These are phyloP conservation scores for Suhomyces atakaporum DNA, from an alignment of 1,139 yeast genomes.

Conservation along the genomic window DNA sequence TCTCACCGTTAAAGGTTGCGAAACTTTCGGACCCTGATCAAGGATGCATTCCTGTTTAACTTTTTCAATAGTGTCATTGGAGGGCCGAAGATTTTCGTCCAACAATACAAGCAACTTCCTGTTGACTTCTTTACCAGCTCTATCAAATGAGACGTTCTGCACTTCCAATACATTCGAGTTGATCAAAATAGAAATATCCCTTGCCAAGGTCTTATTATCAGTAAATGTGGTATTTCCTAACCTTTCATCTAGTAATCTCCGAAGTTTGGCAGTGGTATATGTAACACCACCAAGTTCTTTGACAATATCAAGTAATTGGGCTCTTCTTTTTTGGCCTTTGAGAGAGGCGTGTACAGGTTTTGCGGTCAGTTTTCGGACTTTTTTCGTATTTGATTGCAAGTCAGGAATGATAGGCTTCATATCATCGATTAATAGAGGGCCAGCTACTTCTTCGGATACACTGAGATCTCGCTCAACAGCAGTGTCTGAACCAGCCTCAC, in stretches of 20 bases:
- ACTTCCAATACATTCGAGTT: constrained; percentile 28
- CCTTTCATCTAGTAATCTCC: constrained; percentile 36
- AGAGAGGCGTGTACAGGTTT: constrained; percentile 12
- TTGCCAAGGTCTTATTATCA: constrained; percentile 49
- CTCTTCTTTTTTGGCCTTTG: constrained; percentile 32
- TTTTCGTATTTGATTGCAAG: constrained; percentile 4
- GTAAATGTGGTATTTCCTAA: constrained; percentile 41
- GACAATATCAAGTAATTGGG: constrained; percentile 35
- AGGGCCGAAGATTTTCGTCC: constrained; percentile 31
- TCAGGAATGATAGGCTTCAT: constrained; percentile 17
- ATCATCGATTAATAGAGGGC: constrained; percentile 8
- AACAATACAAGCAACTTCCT: constrained; percentile 38
- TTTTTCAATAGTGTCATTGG: constrained; percentile 29
- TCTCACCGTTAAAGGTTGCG: constrained; percentile 20
- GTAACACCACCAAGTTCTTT: constrained; percentile 47
- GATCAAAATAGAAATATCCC: constrained; percentile 39
- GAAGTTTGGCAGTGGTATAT: constrained; percentile 35
- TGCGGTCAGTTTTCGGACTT: constrained; percentile 6
- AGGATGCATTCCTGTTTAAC: constrained; percentile 27
- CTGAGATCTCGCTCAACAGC: neutral
- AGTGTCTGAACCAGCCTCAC: neutral
- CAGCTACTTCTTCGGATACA: constrained; percentile 1
- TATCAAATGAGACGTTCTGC: constrained; percentile 27
- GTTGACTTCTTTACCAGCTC: constrained; percentile 33
- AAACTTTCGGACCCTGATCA: constrained; percentile 25